Evolutionary conservation across 495 filamentous ascomycete species (phyloP).

Genomic region (Penicilliopsis zonata): DNA sequence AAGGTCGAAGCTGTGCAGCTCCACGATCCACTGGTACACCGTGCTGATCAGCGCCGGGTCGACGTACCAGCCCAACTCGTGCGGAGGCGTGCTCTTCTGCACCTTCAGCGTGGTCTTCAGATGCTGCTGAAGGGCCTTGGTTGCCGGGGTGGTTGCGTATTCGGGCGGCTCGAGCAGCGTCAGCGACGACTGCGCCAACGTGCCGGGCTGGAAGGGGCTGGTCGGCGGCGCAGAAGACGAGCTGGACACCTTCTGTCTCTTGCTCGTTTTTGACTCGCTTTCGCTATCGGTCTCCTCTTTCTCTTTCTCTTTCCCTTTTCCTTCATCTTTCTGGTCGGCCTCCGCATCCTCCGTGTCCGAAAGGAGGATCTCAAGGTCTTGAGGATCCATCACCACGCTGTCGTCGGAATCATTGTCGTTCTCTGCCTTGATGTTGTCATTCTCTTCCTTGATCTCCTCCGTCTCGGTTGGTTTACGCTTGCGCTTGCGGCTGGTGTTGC

Average conservation of each 20-base stretch:
- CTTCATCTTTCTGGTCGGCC: constrained; percentile 5
- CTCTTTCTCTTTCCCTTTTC: neutral
- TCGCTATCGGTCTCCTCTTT: neutral
- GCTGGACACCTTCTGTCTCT: too few species aligned
- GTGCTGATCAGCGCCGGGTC: constrained; percentile 48
- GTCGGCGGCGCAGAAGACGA: neutral
- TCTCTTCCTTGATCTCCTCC: constrained; percentile 11
- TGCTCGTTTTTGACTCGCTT: too few species aligned
- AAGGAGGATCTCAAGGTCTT: constrained; percentile 38
- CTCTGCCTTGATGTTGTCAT: constrained; percentile 28
- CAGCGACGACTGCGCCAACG: constrained; percentile 42
- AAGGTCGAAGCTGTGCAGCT: constrained; percentile 72
- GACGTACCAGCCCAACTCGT: constrained; percentile 81
- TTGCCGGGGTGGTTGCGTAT: constrained; percentile 56
- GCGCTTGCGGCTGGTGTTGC: constrained; percentile 7
- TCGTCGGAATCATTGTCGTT: constrained; percentile 14
- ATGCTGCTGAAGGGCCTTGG: constrained; percentile 49
- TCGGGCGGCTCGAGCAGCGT: constrained; percentile 48
- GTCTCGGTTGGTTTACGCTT: constrained; percentile 1
- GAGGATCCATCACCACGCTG: constrained; percentile 39
- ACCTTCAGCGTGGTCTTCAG: constrained; percentile 46
- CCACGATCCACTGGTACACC: constrained; percentile 88
- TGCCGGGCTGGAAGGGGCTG: constrained; percentile 58
- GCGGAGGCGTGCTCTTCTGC: constrained; percentile 49
- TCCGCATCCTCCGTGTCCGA: constrained; percentile 17